Evolutionary conservation across 1,139 yeast species (phyloP), one percentile per base, ranked within the genome.

Genomic region (Casaregolazyma lundiana): DNA sequence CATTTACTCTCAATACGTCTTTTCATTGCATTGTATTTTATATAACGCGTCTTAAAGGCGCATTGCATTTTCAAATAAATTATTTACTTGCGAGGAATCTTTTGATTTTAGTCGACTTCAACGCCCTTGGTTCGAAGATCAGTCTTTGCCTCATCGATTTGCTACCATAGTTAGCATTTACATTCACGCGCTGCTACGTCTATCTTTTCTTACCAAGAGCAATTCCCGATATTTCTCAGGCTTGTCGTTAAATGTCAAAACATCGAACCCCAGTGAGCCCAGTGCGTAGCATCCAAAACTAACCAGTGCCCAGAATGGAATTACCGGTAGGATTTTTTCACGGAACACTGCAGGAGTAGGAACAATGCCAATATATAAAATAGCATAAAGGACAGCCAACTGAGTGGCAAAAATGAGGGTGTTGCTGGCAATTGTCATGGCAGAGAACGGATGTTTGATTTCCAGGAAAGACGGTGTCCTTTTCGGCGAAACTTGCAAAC

Each of bases 241-340:
- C 66, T 83, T 84, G 67, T 84, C 88, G 60, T 82, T 81, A 68
- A 84, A 81, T 1, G 88, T 79, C 58, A 73, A 69, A 17, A 84
- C 81, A 46, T 86, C 88, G 73, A 77, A 78, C 35, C 92, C 90
- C 50, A 84, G 72, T 7, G 84, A 77, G 41, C 76, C 83, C 57
- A 84, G 72, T n/a, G 89, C 80, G 60, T 80, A 84, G 17, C 85
- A 70, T 26, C 90, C 90, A 62, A 84, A 83, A 5, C 84, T 60
- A 29, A 84, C 86, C 55, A 84, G 68, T 0, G 71, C 75, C 90
- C 90, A 84, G 72, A 76, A 80, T 44, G 92, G 92, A 49, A 84
- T 66, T 60, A 73, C 74, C 20, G 90, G 90, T 53, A 84, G 67
- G 50, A 84, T 75, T 54, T 81, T 81, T 35, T 69, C 61, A 45